These are phyloP conservation scores for Colletotrichum sp. DNA, from an alignment of 2,329 filamentous ascomycete genomes.

Conservation along the genomic window DNA sequence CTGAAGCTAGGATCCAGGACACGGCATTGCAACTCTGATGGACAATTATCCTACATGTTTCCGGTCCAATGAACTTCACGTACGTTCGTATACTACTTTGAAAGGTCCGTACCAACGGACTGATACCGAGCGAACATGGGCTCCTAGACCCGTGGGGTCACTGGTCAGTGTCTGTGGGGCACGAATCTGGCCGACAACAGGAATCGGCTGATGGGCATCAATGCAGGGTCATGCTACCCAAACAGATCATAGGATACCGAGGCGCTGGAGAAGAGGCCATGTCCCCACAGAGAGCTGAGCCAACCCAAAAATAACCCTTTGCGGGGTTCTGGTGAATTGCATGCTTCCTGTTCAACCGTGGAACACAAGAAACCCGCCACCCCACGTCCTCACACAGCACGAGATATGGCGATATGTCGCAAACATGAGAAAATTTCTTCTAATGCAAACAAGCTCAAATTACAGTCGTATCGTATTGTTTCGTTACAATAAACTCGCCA, in stretches of 20 bases:
- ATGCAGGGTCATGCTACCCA: not conserved
- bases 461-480: not conserved
- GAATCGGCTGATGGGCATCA: not conserved
- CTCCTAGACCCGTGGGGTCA: rapidly evolving
- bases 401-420: not conserved
- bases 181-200: not conserved
- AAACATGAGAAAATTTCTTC: rapidly evolving
- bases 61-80: not conserved
- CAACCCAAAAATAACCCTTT: not conserved
- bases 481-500: not conserved
- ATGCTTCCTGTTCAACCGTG: not conserved
- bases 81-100: not conserved
- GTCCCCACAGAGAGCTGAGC: not conserved
- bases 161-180: not conserved
- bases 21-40: not conserved
- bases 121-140: not conserved
- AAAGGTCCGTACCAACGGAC: not conserved
- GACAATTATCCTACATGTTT: not conserved
- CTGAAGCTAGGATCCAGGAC: not conserved
- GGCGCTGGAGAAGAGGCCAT: not conserved
- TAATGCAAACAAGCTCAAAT: not conserved
- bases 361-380: not conserved
- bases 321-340: not conserved
- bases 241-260: not conserved
- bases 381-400: not conserved